Evolutionary conservation across 768 basidiomycete species (phyloP).

Genomic region (Dioszegia crocea): DNA sequence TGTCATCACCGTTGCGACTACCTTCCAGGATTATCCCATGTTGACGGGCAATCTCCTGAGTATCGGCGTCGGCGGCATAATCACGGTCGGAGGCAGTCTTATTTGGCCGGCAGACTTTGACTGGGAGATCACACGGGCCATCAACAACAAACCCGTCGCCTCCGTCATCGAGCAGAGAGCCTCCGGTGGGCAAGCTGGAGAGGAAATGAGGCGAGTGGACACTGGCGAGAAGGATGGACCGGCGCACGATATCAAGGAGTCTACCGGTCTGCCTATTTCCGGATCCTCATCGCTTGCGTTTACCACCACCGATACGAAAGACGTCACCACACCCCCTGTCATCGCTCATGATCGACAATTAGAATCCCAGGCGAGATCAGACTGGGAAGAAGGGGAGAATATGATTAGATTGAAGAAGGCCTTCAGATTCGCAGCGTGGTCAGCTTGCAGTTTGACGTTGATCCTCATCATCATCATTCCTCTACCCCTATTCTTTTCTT

Average conservation of each 20-base stretch:
- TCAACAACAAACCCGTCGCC: slow-evolving; percentile 54
- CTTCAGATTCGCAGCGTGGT: slow-evolving; percentile 73
- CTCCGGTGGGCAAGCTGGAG: slow-evolving; percentile 1
- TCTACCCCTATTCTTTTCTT: slow-evolving; percentile 77
- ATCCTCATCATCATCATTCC: slow-evolving; percentile 58
- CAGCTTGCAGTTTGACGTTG: slow-evolving; percentile 44
- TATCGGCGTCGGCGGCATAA: slow-evolving; percentile 72
- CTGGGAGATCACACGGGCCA: slow-evolving; percentile 70
- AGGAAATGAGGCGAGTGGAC: background rate
- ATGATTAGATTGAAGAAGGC: slow-evolving; percentile 64
- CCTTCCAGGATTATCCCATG: slow-evolving; percentile 56
- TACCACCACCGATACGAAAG: background rate
- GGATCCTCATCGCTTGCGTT: background rate
- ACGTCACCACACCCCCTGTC: too few species aligned
- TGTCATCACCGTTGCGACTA: slow-evolving; percentile 62
- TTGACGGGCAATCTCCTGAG: slow-evolving; percentile 80
- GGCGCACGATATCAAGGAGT: slow-evolving; percentile 29
- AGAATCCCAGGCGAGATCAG: background rate
- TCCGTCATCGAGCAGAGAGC: slow-evolving; percentile 3
- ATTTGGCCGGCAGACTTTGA: slow-evolving; percentile 78
- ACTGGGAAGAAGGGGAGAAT: slow-evolving; percentile 54
- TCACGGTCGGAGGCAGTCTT: slow-evolving; percentile 63
- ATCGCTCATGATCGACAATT: background rate
- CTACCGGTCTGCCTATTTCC: background rate
- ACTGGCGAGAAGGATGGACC: background rate